Evolutionary conservation across 164 flowering plant species (phyloP).

Genomic region (Vitis cinerea): DNA sequence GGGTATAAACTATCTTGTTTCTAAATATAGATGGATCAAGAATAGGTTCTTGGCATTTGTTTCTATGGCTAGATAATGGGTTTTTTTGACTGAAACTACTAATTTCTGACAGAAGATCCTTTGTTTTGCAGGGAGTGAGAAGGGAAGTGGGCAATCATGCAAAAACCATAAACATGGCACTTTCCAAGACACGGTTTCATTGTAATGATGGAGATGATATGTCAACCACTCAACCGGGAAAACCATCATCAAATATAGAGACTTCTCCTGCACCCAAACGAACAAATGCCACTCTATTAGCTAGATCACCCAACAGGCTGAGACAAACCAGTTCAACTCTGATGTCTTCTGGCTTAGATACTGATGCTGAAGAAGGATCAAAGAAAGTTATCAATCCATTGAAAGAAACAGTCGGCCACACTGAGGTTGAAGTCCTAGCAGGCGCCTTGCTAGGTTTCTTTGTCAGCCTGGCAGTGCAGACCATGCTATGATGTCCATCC

Average conservation of each 20-base stretch:
- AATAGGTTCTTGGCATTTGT: no score
- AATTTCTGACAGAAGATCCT: background rate
- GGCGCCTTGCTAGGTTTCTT: constrained; percentile 76
- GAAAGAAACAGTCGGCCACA: constrained; percentile 82
- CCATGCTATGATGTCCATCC: constrained; percentile 16
- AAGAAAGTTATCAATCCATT: constrained; percentile 12
- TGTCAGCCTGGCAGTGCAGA: constrained; percentile 49
- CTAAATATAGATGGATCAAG: no score
- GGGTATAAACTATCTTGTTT: no score
- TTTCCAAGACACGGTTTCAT: constrained; percentile 12
- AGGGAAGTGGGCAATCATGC: constrained; percentile 90
- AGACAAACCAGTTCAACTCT: background rate
- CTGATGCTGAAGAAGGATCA: constrained; percentile 13
- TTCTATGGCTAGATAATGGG: no score
- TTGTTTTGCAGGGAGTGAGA: constrained; percentile 76
- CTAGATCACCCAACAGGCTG: constrained; percentile 6
- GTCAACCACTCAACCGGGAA: constrained; percentile 20
- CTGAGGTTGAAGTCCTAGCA: constrained; percentile 72
- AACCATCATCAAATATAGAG: constrained; percentile 19
- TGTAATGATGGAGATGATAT: constrained; percentile 14
- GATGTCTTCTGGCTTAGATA: background rate
- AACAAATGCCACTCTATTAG: constrained; percentile 9
- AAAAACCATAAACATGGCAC: constrained; percentile 46
- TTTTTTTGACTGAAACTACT: background rate
- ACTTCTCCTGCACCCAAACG: constrained; percentile 14